Percentiles rank a stretch among this genome's conserved stretches.
These are phyloP conservation scores for Penicillium sp. DNA, from an alignment of 2,329 filamentous ascomycete species.

Conservation along the genomic window DNA sequence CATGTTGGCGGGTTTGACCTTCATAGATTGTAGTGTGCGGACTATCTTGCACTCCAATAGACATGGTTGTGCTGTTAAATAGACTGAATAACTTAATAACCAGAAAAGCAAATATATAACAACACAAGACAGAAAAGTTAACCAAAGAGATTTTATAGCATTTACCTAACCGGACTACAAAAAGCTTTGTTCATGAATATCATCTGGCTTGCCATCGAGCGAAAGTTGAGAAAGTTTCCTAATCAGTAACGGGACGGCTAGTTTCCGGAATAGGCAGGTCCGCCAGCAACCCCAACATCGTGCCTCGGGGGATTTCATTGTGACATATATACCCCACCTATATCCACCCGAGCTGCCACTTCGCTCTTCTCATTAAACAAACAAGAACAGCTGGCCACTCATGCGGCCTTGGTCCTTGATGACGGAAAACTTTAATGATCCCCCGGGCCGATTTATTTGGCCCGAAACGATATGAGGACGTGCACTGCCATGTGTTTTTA, in stretches of 20 bases:
- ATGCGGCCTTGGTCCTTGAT: too few relatives aligned
- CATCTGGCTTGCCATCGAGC: background rate
- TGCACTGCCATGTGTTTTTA: too few relatives aligned
- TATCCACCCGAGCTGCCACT: too few relatives aligned
- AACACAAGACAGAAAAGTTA: too few relatives aligned
- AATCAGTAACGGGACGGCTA: background rate
- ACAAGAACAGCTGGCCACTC: too few relatives aligned
- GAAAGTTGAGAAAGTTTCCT: background rate
- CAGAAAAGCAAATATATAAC: background rate
- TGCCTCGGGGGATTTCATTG: too few relatives aligned
- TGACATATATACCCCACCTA: too few relatives aligned
- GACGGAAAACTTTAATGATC: too few relatives aligned
- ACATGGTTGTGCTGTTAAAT: background rate
- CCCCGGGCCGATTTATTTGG: too few relatives aligned
- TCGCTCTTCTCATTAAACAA: too few relatives aligned
- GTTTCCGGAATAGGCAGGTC: slow-evolving; percentile 1
- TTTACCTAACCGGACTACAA: background rate
- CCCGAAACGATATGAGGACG: too few relatives aligned
- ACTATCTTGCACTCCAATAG: background rate
- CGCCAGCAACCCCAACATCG: background rate
- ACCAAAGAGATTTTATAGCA: background rate
- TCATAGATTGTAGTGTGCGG: background rate
- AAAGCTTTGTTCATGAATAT: background rate
- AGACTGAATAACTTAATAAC: background rate
- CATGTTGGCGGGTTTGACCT: background rate